Evolutionary conservation across 495 filamentous ascomycete species (phyloP), one percentile per base, ranked within the genome.

Genomic region (Hypoxylon crocopeplum): DNA sequence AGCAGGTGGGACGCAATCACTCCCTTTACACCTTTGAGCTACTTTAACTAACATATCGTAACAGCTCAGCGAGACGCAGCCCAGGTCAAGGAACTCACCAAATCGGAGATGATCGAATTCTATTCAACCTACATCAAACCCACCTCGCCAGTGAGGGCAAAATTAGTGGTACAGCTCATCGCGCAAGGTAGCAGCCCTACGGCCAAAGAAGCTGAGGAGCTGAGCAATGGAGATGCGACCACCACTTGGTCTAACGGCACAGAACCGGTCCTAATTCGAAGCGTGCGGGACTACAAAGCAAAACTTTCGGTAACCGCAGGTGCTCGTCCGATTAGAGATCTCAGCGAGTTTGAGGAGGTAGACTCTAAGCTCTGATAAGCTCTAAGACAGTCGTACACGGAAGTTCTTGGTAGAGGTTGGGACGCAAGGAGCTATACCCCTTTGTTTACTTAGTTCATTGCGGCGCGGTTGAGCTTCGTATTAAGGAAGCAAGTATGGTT

Each of bases 331-430:
- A 80, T 90, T n/a, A 83, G 76, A 48, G 85, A 91, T 66, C 75
- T 97, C 41, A 88, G 77, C 58, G 90, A 91, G 52, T 96, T 88
- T 67, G 90, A 93, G 72, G 92, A 96, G 55, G 74, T 86, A 59
- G 88, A 87, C 45, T 73, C 88, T 10, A 94, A 94, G 76, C 82
- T 94, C 40, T 91, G 71, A 27, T n/a, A n/a, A n/a, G n/a, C n/a
- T n/a, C n/a, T n/a, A n/a, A 62, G 49, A 24, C 17, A 21, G 7
- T 25, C 29, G 24, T 29, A 10, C 4, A 27, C 32, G 44, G 52
- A 40, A 60, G 46, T 34, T 25, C 49, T 40, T 46, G 30, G 36
- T 52, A 59, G 61, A 50, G 12, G 20, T 27, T 59, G 55, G 54
- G 51, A 55, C 37, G 50, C 50, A 45, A 52, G 34, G 42, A 59